Conservation (phyloP, 805 yeast genomes). For the Myxozyma geophila region DNA sequence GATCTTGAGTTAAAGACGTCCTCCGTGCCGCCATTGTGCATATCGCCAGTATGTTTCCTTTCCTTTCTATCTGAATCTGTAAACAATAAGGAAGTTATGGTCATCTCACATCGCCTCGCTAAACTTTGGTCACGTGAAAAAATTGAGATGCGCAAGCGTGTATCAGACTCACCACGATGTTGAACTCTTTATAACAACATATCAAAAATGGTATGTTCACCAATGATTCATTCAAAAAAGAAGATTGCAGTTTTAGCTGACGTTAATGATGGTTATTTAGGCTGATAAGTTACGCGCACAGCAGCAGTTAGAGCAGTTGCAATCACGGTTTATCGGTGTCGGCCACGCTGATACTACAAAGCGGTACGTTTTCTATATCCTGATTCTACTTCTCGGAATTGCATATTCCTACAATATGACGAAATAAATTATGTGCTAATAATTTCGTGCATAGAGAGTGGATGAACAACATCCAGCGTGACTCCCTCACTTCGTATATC, state of each 20-base stretch:
- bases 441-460: slow-evolving; percentile 55
- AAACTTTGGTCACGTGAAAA: not conserved
- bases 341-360: slow-evolving; percentile 75
- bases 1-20: not conserved
- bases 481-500: slow-evolving; percentile 64
- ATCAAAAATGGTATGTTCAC: slow-evolving; percentile 1
- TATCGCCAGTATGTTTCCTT: too few species aligned
- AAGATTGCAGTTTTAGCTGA: not conserved
- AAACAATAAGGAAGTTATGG: not conserved
- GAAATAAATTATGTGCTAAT: not conserved
- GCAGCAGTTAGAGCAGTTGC: slow-evolving; percentile 39
- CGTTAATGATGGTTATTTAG: slow-evolving; percentile 10
- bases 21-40: not conserved
- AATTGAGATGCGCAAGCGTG: too few species aligned
- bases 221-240: too few species aligned
- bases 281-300: slow-evolving; percentile 40
- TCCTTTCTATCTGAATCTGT: too few species aligned
- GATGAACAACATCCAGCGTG: slow-evolving; percentile 66
- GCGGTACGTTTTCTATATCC: slow-evolving; percentile 41
- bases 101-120: not conserved
- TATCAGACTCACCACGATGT: not conserved
- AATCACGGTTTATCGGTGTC: slow-evolving; percentile 59
- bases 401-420: not conserved
- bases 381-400: not conserved
- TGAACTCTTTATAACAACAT: not conserved